Percentiles rank a stretch among this genome's conserved stretches.
Conservation (phyloP, 225 moss, liverwort and hornwort genomes). For the Sphagnum tenellum region DNA sequence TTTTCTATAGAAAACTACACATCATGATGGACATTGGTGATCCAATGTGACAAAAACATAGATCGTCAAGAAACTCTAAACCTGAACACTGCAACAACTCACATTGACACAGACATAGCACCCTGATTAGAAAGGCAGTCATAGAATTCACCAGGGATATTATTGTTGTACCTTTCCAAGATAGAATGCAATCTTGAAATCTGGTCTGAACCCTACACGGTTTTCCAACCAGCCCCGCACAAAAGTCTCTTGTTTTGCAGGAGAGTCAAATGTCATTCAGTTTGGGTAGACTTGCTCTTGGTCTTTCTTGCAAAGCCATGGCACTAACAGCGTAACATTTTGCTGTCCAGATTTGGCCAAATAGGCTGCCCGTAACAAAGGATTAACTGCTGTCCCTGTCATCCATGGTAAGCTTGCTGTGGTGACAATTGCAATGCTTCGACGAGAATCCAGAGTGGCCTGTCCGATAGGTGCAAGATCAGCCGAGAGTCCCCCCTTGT, state of each 20-base stretch:
- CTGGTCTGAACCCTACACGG: constrained; percentile 76
- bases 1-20: constrained; percentile 77
- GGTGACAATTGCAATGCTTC: constrained; percentile 85
- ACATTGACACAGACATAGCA: too few species aligned
- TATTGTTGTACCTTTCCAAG: constrained; percentile 63
- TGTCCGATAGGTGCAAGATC: constrained; percentile 14
- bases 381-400: constrained; percentile 97
- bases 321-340: constrained; percentile 76
- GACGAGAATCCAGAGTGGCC: constrained; percentile 22
- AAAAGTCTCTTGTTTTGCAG: constrained; percentile 67
- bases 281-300: constrained; percentile 89
- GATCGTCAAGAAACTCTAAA: too few species aligned
- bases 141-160: too few species aligned
- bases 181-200: constrained; percentile 89
- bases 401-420: constrained; percentile 96
- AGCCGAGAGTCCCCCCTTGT: constrained; percentile 56
- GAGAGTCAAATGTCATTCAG: constrained; percentile 67
- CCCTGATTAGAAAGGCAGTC: too few species aligned
- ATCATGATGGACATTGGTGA: background rate
- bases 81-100: too few species aligned
- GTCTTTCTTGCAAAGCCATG: constrained; percentile 86
- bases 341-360: constrained; percentile 73
- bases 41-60: background rate
- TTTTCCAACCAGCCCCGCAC: constrained; percentile 84
- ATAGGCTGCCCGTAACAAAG: constrained; percentile 88